Evolutionary conservation across 2,329 filamentous ascomycete genomes (phyloP).

Genomic region (Monilinia laxa): DNA sequence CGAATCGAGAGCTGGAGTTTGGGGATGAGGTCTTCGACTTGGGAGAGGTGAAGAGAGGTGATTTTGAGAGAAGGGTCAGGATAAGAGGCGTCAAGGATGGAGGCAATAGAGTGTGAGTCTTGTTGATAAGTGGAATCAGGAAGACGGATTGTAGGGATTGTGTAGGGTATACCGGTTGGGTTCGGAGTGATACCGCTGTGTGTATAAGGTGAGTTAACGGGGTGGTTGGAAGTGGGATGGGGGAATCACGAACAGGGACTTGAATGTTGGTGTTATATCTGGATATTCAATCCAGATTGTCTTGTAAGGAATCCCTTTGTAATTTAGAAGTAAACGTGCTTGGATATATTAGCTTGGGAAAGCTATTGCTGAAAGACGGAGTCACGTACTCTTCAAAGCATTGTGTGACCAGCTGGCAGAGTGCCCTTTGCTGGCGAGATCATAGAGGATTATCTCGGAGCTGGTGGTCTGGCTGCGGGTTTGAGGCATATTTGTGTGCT

Average conservation of each 20-base stretch:
- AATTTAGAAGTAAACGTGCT: conserved; percentile 63
- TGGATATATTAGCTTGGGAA: conserved; percentile 16
- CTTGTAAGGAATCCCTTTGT: conserved; percentile 64
- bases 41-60: conserved; percentile 51
- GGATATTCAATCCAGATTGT: conserved; percentile 71
- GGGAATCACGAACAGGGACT: conserved; percentile 50
- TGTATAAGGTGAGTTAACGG: conserved; percentile 18
- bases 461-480: neutral
- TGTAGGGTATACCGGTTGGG: conserved; percentile 45
- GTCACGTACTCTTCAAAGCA: conserved; percentile 64
- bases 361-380: neutral
- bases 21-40: conserved; percentile 46
- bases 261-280: conserved; percentile 57
- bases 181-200: conserved; percentile 46
- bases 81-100: conserved; percentile 56
- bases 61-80: conserved; percentile 55
- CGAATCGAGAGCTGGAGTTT: conserved; percentile 41
- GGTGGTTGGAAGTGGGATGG: neutral
- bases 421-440: conserved; percentile 56
- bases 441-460: conserved; percentile 54
- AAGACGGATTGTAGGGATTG: conserved; percentile 55
- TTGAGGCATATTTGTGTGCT: neutral
- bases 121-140: conserved; percentile 59
- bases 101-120: conserved; percentile 62
- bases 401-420: conserved; percentile 62